phyloP scores from a whole-genome alignment of 345 rosid species.

The Conringia planisiliqua region DNA sequence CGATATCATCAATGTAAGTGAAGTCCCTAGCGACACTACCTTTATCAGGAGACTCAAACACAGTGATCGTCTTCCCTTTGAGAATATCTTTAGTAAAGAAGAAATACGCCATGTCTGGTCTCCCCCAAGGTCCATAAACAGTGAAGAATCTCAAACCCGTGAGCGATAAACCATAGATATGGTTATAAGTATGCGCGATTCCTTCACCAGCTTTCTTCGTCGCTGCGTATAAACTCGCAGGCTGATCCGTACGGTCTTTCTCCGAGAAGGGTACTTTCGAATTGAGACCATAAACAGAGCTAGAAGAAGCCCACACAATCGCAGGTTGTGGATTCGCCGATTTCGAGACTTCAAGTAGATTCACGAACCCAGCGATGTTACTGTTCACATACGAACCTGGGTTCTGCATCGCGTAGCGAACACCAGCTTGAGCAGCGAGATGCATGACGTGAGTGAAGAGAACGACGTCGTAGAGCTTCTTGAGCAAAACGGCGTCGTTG shows the following conservation, averaged over 20 bases:
- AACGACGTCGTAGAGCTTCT: conserved; percentile 52
- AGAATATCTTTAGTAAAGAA: conserved; percentile 59
- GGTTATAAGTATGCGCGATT: conserved; percentile 63
- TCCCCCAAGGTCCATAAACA: conserved; percentile 73
- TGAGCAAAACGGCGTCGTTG: conserved; percentile 45
- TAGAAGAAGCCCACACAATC: conserved; percentile 71
- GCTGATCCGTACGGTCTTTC: conserved; percentile 57
- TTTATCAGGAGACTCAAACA: conserved; percentile 49
- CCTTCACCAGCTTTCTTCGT: conserved; percentile 75
- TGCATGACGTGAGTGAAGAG: conserved; percentile 62
- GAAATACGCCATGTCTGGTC: conserved; percentile 78
- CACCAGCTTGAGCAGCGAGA: conserved; percentile 67
- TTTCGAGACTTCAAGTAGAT: conserved; percentile 53
- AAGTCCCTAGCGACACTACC: conserved; percentile 68
- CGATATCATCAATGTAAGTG: conserved; percentile 69
- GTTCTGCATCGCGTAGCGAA: conserved; percentile 64
- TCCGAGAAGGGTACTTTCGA: conserved; percentile 64
- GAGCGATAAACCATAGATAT: conserved; percentile 63
- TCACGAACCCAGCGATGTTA: conserved; percentile 64
- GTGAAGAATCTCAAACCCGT: conserved; percentile 67
- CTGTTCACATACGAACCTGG: conserved; percentile 62
- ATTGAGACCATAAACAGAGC: conserved; percentile 69
- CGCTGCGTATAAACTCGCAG: conserved; percentile 65
- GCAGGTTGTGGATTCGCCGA: conserved; percentile 59
- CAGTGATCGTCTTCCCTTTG: conserved; percentile 44